Evolutionary conservation across 2,329 filamentous ascomycete genomes (phyloP).

Genomic region (Penicillium sp.): DNA sequence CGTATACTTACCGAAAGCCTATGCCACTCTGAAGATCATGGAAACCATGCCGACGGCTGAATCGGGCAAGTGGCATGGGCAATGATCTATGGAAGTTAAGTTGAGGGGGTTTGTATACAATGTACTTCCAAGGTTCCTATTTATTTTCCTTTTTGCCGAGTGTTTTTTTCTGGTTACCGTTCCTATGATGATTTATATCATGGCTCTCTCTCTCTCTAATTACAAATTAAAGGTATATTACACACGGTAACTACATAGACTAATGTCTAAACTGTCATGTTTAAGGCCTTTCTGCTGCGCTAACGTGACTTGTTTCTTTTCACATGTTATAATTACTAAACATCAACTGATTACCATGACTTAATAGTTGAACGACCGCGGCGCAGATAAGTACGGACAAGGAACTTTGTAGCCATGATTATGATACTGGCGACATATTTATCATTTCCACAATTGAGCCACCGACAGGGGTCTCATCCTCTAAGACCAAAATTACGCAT

Average conservation of each 20-base stretch:
- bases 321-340: neutral
- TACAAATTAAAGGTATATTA: neutral
- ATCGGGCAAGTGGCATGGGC: constrained; percentile 15
- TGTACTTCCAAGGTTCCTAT: neutral
- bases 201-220: neutral
- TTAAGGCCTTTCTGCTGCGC: neutral
- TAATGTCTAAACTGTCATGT: neutral
- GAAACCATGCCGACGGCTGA: constrained; percentile 6
- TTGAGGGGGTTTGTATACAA: neutral
- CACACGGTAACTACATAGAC: neutral
- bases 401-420: neutral
- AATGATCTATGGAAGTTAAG: constrained; percentile 9
- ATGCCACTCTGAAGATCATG: constrained; percentile 14
- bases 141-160: neutral
- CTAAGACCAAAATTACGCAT: neutral
- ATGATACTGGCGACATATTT: neutral
- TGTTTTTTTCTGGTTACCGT: neutral
- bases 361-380: neutral
- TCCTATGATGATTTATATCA: neutral
- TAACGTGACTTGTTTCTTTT: neutral
- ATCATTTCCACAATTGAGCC: constrained; percentile 9
- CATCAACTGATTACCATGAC: neutral
- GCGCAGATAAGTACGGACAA: neutral
- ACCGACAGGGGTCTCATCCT: constrained; percentile 4
- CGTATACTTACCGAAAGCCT: neutral